Evolutionary conservation across 768 basidiomycete species (phyloP).

Genomic region (Tricholoma bakamatsutake): DNA sequence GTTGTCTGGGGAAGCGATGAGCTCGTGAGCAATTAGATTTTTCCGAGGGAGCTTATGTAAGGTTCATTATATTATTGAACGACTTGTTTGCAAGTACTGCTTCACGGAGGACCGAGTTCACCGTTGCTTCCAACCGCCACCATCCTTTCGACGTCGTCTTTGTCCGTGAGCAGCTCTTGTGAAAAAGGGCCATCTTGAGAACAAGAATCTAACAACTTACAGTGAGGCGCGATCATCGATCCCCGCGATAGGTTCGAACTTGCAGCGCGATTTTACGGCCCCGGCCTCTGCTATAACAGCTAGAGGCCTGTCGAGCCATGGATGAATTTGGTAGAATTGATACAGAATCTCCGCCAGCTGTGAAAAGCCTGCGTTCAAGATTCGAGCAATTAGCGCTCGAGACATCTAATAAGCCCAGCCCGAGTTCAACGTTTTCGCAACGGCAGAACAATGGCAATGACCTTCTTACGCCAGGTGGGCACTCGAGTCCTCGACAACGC

Average conservation of each 20-base stretch:
- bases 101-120: not conserved
- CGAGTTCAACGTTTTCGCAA: not conserved
- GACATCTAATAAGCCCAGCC: conserved; percentile 6
- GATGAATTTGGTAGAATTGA: conserved; percentile 34
- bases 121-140: not conserved
- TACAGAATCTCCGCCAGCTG: conserved; percentile 51
- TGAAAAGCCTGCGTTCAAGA: conserved; percentile 61
- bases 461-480: conserved; percentile 16
- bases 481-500: conserved; percentile 35
- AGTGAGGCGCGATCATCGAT: not conserved
- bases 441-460: conserved; percentile 14
- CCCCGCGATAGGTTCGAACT: not conserved
- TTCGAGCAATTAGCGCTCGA: conserved; percentile 60
- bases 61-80: not conserved
- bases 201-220: not conserved
- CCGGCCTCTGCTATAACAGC: not conserved
- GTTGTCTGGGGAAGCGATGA: too few species aligned
- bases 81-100: not conserved
- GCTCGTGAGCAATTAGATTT: too few species aligned
- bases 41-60: not conserved
- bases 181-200: not conserved
- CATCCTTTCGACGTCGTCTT: not conserved
- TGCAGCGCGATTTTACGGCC: not conserved
- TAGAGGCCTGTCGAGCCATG: not conserved
- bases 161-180: not conserved